Evolutionary conservation across 257 asterid species (phyloP), one percentile per base, ranked within the genome.

Genomic region (Pogostemon cablin): DNA sequence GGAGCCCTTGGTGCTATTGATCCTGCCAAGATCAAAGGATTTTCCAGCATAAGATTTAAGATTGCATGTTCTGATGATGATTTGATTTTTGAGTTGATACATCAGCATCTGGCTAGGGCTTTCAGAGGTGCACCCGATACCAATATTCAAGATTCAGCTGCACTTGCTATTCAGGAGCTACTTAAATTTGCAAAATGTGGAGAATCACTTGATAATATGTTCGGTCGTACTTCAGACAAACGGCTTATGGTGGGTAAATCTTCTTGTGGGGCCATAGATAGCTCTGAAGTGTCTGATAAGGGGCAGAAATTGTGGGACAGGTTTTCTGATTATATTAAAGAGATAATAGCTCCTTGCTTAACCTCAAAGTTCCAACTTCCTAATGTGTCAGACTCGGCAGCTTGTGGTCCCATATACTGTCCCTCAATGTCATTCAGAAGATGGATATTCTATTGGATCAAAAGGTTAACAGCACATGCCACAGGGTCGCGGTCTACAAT

Each of bases 1-100:
- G 99, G 99, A 75, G 92, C 97, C 4, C 86, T 93, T 68, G 96
- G 97, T 62, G 99, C 99, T 53, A 85, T 93, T 65, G 99, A 93
- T 91, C 99, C 99, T 64, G 97, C 99, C 72, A 93, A 89, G 79
- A 80, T 93, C 71, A 86, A 82, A 79, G 92, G 88, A 50, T 81
- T 79, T 86, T 68, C 92, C 64, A 86, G 86, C 77, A 80, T 75
- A 35, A 90, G 97, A 41, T 93, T 93, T 69, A 88, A 93, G 81
- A 93, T 93, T 82, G 97, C 97, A 9, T 93, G 99, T 77, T 91
- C 97, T 49, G 99, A 91, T 74, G 99, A 93, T 81, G 99, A 93
- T 86, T 79, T 93, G 67, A 93, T 91, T 72, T 93, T 84, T 58
- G 99, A 93, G 86, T 81, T 93, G 86, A 91, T 91, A 64, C 89